Conservation (phyloP, 1,284 basidiomycete genomes). For the Moniliella sp. region DNA sequence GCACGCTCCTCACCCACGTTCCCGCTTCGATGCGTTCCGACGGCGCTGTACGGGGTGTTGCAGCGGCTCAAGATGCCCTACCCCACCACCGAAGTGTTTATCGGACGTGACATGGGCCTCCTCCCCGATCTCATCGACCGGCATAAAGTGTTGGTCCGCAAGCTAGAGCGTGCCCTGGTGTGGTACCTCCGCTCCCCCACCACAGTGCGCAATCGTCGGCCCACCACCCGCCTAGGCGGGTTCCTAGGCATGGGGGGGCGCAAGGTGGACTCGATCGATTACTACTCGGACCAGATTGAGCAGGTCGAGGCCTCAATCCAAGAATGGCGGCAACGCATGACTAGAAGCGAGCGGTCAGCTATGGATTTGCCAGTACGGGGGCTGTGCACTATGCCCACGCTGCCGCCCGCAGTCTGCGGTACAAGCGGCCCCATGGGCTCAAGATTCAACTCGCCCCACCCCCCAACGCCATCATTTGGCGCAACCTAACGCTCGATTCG, state of each 20-base stretch:
- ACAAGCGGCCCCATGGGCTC: conserved; percentile 13
- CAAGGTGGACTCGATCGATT: conserved; percentile 36
- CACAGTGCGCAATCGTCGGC: conserved; percentile 51
- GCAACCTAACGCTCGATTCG: conserved; percentile 15
- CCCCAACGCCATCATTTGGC: conserved; percentile 27
- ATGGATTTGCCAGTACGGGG: conserved; percentile 27
- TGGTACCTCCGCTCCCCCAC: conserved; percentile 57
- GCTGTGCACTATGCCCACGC: conserved; percentile 26
- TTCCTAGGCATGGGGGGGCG: conserved; percentile 55
- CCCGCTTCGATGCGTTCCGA: conserved; percentile 50
- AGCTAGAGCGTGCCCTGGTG: conserved; percentile 61
- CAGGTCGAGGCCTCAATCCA: conserved; percentile 36
- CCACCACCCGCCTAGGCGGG: conserved; percentile 52
- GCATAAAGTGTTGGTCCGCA: conserved; percentile 63
- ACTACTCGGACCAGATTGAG: conserved; percentile 22
- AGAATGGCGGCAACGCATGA: conserved; percentile 16
- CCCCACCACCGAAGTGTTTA: conserved; percentile 60
- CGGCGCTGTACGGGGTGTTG: conserved; percentile 48
- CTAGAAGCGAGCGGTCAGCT: conserved; percentile 19
- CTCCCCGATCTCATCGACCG: conserved; percentile 58
- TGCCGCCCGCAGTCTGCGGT: conserved; percentile 16
- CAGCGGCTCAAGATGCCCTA: conserved; percentile 44
- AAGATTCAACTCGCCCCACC: conserved; percentile 17
- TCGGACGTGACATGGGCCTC: conserved; percentile 51
- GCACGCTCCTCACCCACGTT: conserved; percentile 46